Percentiles rank a stretch among this genome's conserved stretches.
phyloP scores from a whole-genome alignment of 306 rosid species.

The Fragaria ananassa region DNA sequence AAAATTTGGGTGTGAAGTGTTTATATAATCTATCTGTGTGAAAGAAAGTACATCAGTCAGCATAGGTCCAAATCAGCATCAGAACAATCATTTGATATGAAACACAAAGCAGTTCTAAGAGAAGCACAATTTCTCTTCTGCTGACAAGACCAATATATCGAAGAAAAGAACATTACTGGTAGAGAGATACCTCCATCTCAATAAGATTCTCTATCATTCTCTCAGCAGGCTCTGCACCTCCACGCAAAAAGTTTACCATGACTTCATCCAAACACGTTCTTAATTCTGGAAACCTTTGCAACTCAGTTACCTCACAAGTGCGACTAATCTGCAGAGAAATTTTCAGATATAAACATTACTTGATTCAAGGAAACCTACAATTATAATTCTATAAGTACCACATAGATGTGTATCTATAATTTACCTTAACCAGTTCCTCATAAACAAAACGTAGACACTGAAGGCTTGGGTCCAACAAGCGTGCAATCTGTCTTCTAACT shows the following conservation, averaged over 20 bases:
- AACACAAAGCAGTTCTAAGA: neutral
- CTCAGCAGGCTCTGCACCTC: slow-evolving; percentile 38
- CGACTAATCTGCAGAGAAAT: slow-evolving; percentile 37
- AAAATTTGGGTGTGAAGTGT: slow-evolving; percentile 40
- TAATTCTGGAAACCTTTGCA: slow-evolving; percentile 40
- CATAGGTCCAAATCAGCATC: slow-evolving; percentile 10
- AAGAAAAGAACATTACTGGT: neutral
- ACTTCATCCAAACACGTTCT: slow-evolving; percentile 41
- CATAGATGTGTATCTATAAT: neutral
- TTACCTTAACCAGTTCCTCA: slow-evolving; percentile 41
- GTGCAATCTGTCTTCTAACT: slow-evolving; percentile 39
- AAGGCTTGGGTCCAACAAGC: slow-evolving; percentile 44
- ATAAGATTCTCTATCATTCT: slow-evolving; percentile 44
- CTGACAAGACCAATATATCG: neutral
- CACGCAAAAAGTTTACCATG: slow-evolving; percentile 34
- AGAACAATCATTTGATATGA: neutral
- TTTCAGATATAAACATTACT: slow-evolving; percentile 4
- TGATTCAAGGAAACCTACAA: neutral
- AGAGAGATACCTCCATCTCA: slow-evolving; percentile 42
- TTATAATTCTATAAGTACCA: neutral
- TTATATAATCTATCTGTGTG: slow-evolving; percentile 43
- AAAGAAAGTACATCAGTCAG: slow-evolving; percentile 1
- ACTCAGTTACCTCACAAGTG: slow-evolving; percentile 27
- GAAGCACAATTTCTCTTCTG: neutral
- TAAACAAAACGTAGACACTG: slow-evolving; percentile 44